Conservation (phyloP, 176 grass and related monocot species). For the Sorghum bicolor region DNA sequence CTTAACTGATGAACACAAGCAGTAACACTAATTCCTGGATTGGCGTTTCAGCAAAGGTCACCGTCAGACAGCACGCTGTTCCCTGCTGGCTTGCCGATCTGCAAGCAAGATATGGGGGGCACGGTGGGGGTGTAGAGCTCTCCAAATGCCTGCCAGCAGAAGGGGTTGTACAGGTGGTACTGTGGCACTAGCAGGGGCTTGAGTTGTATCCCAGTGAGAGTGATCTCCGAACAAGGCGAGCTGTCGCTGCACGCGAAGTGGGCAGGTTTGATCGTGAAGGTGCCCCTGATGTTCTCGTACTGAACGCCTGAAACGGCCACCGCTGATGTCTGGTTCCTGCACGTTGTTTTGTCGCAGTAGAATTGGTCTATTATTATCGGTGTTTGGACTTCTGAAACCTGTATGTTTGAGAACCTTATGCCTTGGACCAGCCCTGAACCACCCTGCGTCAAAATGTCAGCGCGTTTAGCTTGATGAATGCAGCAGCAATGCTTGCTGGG, state of each 20-base stretch:
- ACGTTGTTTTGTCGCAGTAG: slow-evolving; percentile 64
- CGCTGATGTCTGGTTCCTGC: slow-evolving; percentile 61
- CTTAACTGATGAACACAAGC: not conserved
- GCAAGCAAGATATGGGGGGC: slow-evolving; percentile 77
- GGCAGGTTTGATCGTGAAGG: slow-evolving; percentile 70
- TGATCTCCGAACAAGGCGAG: slow-evolving; percentile 70
- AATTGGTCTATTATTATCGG: slow-evolving; percentile 90
- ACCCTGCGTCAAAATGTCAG: slow-evolving; percentile 34
- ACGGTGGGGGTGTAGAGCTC: slow-evolving; percentile 58
- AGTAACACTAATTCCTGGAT: not conserved
- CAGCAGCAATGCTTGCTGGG: not conserved
- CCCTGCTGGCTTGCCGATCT: slow-evolving; percentile 74
- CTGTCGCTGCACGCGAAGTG: slow-evolving; percentile 84
- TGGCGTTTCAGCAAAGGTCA: slow-evolving; percentile 64
- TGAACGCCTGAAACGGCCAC: slow-evolving; percentile 59
- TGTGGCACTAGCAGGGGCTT: slow-evolving; percentile 39
- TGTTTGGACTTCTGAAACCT: slow-evolving; percentile 79
- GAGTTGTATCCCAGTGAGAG: slow-evolving; percentile 64
- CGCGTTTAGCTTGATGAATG: not conserved
- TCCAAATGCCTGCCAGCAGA: slow-evolving; percentile 83
- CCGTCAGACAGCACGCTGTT: slow-evolving; percentile 61
- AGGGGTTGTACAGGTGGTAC: slow-evolving; percentile 54
- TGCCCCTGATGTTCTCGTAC: slow-evolving; percentile 75
- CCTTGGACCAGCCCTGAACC: slow-evolving; percentile 70
- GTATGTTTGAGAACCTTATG: slow-evolving; percentile 79